These are phyloP conservation scores for Podila epicladia DNA, from an alignment of 192 early-diverging fungal species.

Conservation along the genomic window DNA sequence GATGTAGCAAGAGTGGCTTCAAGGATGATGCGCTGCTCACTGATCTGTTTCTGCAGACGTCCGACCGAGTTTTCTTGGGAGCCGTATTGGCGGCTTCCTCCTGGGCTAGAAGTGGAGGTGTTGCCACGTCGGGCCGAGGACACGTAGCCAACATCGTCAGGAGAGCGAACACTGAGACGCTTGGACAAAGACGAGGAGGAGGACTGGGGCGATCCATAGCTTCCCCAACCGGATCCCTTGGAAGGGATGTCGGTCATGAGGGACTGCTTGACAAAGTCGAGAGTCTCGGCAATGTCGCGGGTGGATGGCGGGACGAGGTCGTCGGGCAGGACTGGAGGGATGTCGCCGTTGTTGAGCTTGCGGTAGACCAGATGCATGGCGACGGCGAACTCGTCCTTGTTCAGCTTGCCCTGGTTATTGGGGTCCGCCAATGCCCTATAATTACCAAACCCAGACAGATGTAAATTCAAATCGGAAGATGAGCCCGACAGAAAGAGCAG, in stretches of 20 bases:
- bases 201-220: conserved; percentile 26
- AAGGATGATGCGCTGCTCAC: conserved; percentile 47
- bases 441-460: not conserved
- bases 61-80: conserved; percentile 34
- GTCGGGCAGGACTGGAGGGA: conserved; percentile 82
- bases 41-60: conserved; percentile 50
- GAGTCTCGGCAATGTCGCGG: conserved; percentile 78
- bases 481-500: not conserved
- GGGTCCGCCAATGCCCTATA: conserved; percentile 80
- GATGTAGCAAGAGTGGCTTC: conserved; percentile 38
- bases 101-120: conserved; percentile 7
- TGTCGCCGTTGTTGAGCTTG: conserved; percentile 82
- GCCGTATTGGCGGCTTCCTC: conserved; percentile 8
- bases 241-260: conserved; percentile 67
- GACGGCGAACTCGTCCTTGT: conserved; percentile 94
- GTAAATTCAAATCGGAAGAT: too few species aligned
- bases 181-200: conserved; percentile 30
- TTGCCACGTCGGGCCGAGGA: conserved; percentile 48
- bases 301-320: conserved; percentile 90
- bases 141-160: conserved; percentile 54
- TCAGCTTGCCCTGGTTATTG: conserved; percentile 88
- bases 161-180: conserved; percentile 38
- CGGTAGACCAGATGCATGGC: conserved; percentile 97
- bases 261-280: conserved; percentile 70
- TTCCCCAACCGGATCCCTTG: conserved; percentile 40